Conservation (phyloP, 371 early-diverging fungal genomes). For the Apophysomyces sp. region DNA sequence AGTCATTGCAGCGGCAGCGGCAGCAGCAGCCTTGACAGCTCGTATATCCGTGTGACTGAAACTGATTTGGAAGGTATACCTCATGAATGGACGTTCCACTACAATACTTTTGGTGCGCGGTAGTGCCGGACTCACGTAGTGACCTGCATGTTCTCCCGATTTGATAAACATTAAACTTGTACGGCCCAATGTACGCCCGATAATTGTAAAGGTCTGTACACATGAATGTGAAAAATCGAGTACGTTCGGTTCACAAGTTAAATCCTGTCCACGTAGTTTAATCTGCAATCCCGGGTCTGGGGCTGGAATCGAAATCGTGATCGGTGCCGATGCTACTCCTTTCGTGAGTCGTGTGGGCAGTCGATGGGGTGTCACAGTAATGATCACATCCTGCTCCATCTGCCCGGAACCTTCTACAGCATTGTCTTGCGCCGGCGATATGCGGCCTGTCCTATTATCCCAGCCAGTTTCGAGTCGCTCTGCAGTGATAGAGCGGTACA, state of each 20-base stretch:
- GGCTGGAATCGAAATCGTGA: conserved; percentile 60
- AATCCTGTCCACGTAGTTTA: conserved; percentile 59
- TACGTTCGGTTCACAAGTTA: conserved; percentile 57
- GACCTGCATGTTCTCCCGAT: conserved; percentile 53
- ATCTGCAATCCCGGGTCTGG: conserved; percentile 65
- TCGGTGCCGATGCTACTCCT: conserved; percentile 55
- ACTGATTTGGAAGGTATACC: conserved; percentile 65
- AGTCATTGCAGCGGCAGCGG: conserved; percentile 1
- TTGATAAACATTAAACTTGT: conserved; percentile 66
- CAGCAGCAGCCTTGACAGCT: conserved; percentile 8
- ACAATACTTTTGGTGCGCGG: conserved; percentile 62
- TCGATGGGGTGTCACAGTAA: conserved; percentile 40
- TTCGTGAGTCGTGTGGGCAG: conserved; percentile 65
- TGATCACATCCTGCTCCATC: conserved; percentile 33
- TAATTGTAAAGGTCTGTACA: conserved; percentile 61
- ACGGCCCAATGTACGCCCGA: conserved; percentile 63
- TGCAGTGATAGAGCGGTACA: conserved; percentile 46
- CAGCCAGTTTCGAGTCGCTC: conserved; percentile 62
- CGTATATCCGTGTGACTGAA: conserved; percentile 39
- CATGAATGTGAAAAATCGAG: conserved; percentile 58
- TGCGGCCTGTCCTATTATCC: conserved; percentile 31
- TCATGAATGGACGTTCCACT: conserved; percentile 69
- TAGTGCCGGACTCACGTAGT: conserved; percentile 53
- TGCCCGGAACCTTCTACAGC: conserved; percentile 4
- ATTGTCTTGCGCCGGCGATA: conserved; percentile 4